Evolutionary conservation across 2,329 filamentous ascomycete species (phyloP).

Genomic region (Ceratocystis colombiana): DNA sequence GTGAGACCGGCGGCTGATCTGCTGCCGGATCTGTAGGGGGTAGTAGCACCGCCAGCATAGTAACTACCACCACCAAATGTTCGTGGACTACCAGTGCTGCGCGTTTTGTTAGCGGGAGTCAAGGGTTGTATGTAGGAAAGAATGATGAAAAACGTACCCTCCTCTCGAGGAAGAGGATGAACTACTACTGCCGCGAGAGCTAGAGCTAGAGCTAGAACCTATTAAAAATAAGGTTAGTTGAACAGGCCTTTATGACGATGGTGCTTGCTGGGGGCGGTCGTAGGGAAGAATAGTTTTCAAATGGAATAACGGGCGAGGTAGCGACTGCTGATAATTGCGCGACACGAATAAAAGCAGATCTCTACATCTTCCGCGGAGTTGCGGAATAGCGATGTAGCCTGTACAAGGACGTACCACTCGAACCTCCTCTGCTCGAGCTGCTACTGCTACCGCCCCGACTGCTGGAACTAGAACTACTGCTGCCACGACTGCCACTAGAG

Average conservation of each 20-base stretch:
- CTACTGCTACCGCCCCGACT: slow-evolving; percentile 27
- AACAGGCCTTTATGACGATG: background rate
- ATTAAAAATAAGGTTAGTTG: background rate
- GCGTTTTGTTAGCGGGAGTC: slow-evolving; percentile 22
- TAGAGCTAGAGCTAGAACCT: slow-evolving; percentile 6
- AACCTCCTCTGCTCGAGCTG: slow-evolving; percentile 8
- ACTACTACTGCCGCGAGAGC: slow-evolving; percentile 16
- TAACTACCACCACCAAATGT: slow-evolving; percentile 52
- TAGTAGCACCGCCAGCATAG: slow-evolving; percentile 55
- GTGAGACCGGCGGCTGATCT: slow-evolving; percentile 42
- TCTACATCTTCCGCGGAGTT: background rate
- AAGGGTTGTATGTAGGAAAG: slow-evolving; percentile 6
- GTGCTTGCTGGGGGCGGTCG: too few species aligned
- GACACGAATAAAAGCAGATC: background rate
- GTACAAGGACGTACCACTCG: background rate
- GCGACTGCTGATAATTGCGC: background rate
- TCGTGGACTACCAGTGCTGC: slow-evolving; percentile 48
- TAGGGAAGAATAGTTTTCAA: too few species aligned
- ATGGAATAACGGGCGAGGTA: too few species aligned
- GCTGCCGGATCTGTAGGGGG: slow-evolving; percentile 51
- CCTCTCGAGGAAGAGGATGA: slow-evolving; percentile 16
- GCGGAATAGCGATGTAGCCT: background rate
- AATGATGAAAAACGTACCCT: slow-evolving; percentile 17
- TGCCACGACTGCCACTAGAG: slow-evolving; percentile 28
- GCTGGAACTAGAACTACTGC: slow-evolving; percentile 27